Evolutionary conservation across 2,329 filamentous ascomycete species (phyloP), one percentile per base, ranked within the genome.

Genomic region (Bipolaris zeicola): DNA sequence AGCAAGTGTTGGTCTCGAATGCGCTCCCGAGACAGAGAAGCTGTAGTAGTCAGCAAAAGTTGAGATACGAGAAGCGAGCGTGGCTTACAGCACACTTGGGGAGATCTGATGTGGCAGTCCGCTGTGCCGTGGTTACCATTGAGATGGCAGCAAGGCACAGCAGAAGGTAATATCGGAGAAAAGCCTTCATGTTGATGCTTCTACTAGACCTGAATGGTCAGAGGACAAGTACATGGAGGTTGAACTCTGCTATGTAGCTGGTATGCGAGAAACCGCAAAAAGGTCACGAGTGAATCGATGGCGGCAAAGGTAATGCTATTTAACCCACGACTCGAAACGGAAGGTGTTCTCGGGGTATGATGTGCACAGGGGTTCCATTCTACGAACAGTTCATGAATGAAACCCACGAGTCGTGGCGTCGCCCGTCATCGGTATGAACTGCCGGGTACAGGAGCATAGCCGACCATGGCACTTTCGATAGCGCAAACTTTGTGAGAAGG

Each of bases 31-130:
- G 51, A 41, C 63, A 66, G 49, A 52, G 33, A 57, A 58, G 54
- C 63, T 47, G n/a, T 22, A 33, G 14, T 20, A 10, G 7, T 57
- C 46, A 57, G 49, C 24, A 22, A 45, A 39, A 47, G 5, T 34
- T 2, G 24, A n/a, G 24, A n/a, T 47, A 18, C 10, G 22, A 33
- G 33, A 28, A 45, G 20, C 11, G 37, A 13, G 44, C 5, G n/a
- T 11, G 24, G 60, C 61, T 64, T 50, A 65, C 61, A 56, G 63
- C 63, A 43, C 63, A 65, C 16, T 37, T 20, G 6, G 63, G 63
- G 39, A 61, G 39, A 22, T 38, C 50, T 20, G 44, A 28, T 13
- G 36, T 33, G 6, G 46, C 11, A n/a, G 38, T 33, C 43, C 57
- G 48, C 28, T 56, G 53, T 42, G 53, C 45, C 38, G 49, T 42